Conservation (phyloP, 768 basidiomycete species). For the Agaricus subrufescens region DNA sequence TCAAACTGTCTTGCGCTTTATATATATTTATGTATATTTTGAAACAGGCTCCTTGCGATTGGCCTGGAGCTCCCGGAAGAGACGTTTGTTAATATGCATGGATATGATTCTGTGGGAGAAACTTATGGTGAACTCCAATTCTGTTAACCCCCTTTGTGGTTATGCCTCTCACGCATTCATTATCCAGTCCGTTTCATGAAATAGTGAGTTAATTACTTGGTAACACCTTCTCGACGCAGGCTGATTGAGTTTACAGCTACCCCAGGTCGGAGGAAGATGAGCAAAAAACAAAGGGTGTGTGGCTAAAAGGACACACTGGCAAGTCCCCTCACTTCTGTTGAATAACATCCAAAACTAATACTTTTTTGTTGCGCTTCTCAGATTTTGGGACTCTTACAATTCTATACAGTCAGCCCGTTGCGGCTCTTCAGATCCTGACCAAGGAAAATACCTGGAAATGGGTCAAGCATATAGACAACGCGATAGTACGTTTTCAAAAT, state of each 20-base stretch:
- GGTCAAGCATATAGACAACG: slow-evolving; percentile 55
- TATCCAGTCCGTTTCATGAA: slow-evolving; percentile 58
- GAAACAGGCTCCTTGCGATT: slow-evolving; percentile 39
- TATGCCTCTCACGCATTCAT: neutral
- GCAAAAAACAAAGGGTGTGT: slow-evolving; percentile 47
- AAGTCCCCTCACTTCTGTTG: neutral
- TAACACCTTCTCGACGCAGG: neutral
- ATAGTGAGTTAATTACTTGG: slow-evolving; percentile 36
- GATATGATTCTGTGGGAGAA: slow-evolving; percentile 36
- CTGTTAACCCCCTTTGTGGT: neutral
- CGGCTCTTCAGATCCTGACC: slow-evolving; percentile 51
- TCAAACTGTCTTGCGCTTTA: neutral
- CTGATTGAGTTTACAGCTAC: slow-evolving; percentile 29
- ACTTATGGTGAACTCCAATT: slow-evolving; percentile 30
- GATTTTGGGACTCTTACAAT: slow-evolving; percentile 56
- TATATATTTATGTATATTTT: neutral
- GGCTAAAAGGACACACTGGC: slow-evolving; percentile 61
- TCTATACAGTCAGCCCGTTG: slow-evolving; percentile 57
- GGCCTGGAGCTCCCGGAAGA: slow-evolving; percentile 55
- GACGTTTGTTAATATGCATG: slow-evolving; percentile 41
- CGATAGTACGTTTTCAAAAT: slow-evolving; percentile 33
- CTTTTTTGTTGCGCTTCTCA: slow-evolving; percentile 4
- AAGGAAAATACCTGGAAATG: slow-evolving; percentile 51
- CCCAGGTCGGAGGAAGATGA: slow-evolving; percentile 49
- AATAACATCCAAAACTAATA: too few species aligned